phyloP scores from a whole-genome alignment of 208 protist species.

The Borovskyia barvae region DNA sequence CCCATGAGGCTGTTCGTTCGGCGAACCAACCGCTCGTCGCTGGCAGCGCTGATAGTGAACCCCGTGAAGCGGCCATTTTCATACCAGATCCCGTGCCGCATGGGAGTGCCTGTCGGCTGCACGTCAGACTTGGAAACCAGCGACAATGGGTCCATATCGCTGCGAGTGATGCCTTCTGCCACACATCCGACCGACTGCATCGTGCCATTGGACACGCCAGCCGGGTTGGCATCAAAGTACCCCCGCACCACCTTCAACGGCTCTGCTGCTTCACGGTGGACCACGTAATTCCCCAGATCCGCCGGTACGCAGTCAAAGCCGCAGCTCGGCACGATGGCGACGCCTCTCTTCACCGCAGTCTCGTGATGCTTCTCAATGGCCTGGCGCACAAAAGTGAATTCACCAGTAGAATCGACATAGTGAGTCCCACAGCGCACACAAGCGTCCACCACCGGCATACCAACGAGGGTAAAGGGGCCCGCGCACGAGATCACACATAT shows the following conservation, averaged over 20 bases:
- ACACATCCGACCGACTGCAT: conserved; percentile 44
- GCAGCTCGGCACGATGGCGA: conserved; percentile 77
- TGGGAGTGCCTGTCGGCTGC: conserved; percentile 31
- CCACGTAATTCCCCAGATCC: conserved; percentile 85
- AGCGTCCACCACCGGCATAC: conserved; percentile 85
- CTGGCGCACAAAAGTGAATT: conserved; percentile 73
- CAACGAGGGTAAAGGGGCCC: conserved; percentile 81
- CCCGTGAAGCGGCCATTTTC: conserved; percentile 48
- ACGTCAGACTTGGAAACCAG: conserved; percentile 39
- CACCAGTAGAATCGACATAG: conserved; percentile 93
- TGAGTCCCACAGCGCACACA: conserved; percentile 78
- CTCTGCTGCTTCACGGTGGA: conserved; percentile 46
- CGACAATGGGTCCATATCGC: conserved; percentile 39
- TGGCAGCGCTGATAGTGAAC: conserved; percentile 58
- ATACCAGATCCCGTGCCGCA: conserved; percentile 56
- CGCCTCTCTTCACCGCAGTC: conserved; percentile 48
- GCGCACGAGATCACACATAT: conserved; percentile 65
- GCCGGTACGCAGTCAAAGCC: conserved; percentile 88
- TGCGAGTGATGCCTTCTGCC: conserved; percentile 17
- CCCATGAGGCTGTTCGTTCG: conserved; percentile 76
- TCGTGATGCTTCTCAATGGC: conserved; percentile 70
- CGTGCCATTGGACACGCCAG: conserved; percentile 67
- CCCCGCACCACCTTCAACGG: conserved; percentile 41
- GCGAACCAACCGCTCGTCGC: conserved; percentile 79
- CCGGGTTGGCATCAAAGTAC: conserved; percentile 34